These are phyloP conservation scores for Areca catechu DNA, from an alignment of 176 grass and related monocot genomes.

Conservation along the genomic window DNA sequence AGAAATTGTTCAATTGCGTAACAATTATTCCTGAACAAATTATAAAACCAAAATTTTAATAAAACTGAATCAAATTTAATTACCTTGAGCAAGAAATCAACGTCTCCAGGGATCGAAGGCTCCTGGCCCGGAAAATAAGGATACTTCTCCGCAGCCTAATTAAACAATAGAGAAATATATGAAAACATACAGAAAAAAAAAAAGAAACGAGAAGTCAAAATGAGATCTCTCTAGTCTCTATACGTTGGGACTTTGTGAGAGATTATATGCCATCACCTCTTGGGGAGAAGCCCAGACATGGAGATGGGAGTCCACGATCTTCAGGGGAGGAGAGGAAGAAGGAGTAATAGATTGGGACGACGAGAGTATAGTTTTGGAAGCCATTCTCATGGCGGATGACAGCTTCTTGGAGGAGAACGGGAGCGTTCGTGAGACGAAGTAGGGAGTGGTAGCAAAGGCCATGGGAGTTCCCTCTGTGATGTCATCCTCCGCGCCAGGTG, in stretches of 20 bases:
- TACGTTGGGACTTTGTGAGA: too few relatives aligned
- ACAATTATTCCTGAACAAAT: not conserved
- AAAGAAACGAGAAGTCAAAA: not conserved
- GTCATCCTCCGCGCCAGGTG: too few relatives aligned
- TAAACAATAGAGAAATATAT: not conserved
- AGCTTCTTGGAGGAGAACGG: slow-evolving; percentile 9
- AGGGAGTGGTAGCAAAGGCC: too few relatives aligned
- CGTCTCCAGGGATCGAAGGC: slow-evolving; percentile 60
- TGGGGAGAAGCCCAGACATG: slow-evolving; percentile 77
- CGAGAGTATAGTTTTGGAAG: slow-evolving; percentile 6
- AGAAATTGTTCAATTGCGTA: not conserved
- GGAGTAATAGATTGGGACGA: not conserved
- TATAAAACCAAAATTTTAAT: not conserved
- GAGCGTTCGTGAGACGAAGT: not conserved
- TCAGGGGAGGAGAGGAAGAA: slow-evolving; percentile 23
- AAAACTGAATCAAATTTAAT: not conserved
- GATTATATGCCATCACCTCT: slow-evolving; percentile 26
- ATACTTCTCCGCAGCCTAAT: slow-evolving; percentile 43
- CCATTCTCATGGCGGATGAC: slow-evolving; percentile 11
- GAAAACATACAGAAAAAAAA: not conserved
- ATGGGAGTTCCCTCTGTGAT: too few relatives aligned
- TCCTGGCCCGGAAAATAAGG: slow-evolving; percentile 74
- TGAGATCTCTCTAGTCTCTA: too few relatives aligned
- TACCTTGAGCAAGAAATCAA: slow-evolving; percentile 78
- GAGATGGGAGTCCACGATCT: slow-evolving; percentile 77